Percentiles rank a stretch among this genome's conserved stretches.
Conservation (phyloP, 2,329 filamentous ascomycete genomes). For the Pyrenochaeta sp. region DNA sequence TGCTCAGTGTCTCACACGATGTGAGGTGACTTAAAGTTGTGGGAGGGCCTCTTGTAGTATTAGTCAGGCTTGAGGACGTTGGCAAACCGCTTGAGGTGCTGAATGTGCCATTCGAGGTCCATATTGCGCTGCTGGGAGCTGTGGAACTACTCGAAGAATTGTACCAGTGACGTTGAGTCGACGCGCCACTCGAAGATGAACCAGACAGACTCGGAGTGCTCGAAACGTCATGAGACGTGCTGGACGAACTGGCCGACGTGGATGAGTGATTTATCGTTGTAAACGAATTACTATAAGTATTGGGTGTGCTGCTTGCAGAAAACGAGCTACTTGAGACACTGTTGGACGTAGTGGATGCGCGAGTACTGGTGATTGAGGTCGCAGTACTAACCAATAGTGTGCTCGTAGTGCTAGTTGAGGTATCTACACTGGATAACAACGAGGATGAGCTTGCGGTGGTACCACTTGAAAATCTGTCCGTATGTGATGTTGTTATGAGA, state of each 20-base stretch:
- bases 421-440: neutral
- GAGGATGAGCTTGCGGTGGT: neutral
- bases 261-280: neutral
- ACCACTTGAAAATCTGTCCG: slow-evolving; percentile 1
- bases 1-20: no score
- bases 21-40: no score
- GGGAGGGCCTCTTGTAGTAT: no score
- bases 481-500: neutral
- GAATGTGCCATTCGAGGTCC: no score
- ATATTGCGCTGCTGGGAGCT: neutral
- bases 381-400: neutral
- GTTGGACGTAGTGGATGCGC: neutral
- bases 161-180: neutral
- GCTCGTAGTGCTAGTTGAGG: neutral
- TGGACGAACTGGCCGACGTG: neutral
- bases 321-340: slow-evolving; percentile 1
- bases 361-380: no score
- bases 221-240: no score
- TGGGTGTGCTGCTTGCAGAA: neutral
- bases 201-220: no score
- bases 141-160: neutral
- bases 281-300: neutral
- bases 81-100: no score
- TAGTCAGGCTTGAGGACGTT: no score
- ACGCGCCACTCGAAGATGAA: neutral